phyloP scores from a whole-genome alignment of 495 filamentous ascomycete species.

The Usnea hakonensis region DNA sequence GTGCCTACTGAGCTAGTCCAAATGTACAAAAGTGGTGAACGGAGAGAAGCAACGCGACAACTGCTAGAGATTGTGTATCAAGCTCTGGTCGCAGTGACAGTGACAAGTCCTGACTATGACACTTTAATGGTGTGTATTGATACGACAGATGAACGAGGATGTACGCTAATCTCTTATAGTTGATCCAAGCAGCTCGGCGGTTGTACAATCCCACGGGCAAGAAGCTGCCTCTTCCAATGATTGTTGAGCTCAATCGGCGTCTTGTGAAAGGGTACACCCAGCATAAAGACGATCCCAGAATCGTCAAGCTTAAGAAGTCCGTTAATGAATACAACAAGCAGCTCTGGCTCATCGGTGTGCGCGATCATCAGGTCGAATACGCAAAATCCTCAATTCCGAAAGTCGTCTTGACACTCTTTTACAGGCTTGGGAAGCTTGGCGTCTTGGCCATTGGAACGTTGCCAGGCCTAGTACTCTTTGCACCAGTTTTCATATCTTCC shows the following conservation, averaged over 20 bases:
- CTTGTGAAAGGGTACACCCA: conserved; percentile 86
- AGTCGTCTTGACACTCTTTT: conserved; percentile 70
- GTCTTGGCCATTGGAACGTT: conserved; percentile 74
- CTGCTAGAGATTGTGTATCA: conserved; percentile 83
- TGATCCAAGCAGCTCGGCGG: conserved; percentile 87
- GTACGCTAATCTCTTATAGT: conserved; percentile 38
- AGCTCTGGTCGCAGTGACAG: conserved; percentile 78
- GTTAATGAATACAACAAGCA: conserved; percentile 85
- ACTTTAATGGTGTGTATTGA: conserved; percentile 71
- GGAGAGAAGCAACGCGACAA: conserved; percentile 73
- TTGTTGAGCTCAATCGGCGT: conserved; percentile 92
- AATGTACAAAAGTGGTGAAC: conserved; percentile 71
- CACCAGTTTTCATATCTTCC: conserved; percentile 81
- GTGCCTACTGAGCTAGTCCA: conserved; percentile 75
- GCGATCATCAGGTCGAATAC: conserved; percentile 94
- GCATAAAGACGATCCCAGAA: conserved; percentile 86
- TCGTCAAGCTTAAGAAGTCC: conserved; percentile 66
- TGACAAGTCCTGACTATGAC: conserved; percentile 90
- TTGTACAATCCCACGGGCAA: conserved; percentile 92
- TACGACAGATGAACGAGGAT: not conserved
- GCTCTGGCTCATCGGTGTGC: conserved; percentile 74
- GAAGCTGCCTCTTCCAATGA: conserved; percentile 86
- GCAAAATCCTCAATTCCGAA: conserved; percentile 70
- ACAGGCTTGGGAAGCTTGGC: conserved; percentile 67
- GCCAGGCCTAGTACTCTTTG: conserved; percentile 80